Percentiles rank a stretch among this genome's conserved stretches.
These are phyloP conservation scores for Paspalum vaginatum DNA, from an alignment of 176 grass and related monocot species.

Conservation along the genomic window DNA sequence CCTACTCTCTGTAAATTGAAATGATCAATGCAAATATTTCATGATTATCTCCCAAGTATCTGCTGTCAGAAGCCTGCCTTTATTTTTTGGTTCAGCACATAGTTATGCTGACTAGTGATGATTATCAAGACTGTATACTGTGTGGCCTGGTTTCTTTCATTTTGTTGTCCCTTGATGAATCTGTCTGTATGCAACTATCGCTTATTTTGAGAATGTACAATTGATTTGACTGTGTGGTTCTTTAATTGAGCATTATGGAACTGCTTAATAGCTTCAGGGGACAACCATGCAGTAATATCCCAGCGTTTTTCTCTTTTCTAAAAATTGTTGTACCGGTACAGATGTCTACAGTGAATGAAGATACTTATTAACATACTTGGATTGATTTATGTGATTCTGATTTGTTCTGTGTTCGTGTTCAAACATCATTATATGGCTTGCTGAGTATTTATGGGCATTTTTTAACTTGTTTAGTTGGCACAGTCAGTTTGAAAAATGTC, in stretches of 20 bases:
- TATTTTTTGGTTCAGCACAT: constrained; percentile 2
- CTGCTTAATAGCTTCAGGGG: background rate
- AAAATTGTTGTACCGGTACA: background rate
- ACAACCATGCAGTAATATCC: background rate
- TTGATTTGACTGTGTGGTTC: background rate
- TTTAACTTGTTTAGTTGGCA: background rate
- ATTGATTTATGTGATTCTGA: background rate
- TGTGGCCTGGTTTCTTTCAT: background rate
- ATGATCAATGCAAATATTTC: background rate
- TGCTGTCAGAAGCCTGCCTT: background rate
- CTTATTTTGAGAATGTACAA: background rate
- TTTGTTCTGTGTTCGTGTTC: constrained; percentile 5
- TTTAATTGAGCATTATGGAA: background rate
- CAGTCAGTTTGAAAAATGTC: constrained; percentile 18
- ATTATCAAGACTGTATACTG: background rate
- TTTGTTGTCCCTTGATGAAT: background rate
- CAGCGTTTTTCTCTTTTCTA: background rate
- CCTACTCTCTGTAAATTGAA: background rate
- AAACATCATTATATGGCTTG: background rate
- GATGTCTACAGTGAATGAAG: background rate
- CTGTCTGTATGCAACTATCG: background rate
- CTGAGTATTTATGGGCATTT: background rate
- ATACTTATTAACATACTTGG: background rate
- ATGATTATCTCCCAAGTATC: background rate
- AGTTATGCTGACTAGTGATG: background rate